Evolutionary conservation across 1,139 yeast species (phyloP).

Genomic region (Casaregolazyma lundiana): DNA sequence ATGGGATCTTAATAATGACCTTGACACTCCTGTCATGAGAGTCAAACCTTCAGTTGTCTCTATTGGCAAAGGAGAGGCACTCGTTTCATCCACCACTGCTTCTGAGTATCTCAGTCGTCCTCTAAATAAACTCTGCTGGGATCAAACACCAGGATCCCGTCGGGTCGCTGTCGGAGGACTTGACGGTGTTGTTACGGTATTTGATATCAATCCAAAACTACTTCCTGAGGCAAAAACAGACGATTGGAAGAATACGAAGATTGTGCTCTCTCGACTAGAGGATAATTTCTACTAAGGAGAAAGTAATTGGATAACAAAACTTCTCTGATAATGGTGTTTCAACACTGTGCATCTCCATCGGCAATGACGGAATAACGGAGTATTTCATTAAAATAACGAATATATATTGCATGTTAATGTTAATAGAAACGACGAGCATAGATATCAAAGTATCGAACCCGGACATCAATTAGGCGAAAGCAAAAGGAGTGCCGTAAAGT

Average conservation of each 20-base stretch:
- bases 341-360: too few species aligned
- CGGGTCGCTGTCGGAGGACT: slow-evolving; percentile 36
- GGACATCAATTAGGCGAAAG: too few species aligned
- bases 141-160: slow-evolving; percentile 19
- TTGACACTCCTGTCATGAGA: slow-evolving; percentile 40
- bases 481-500: slow-evolving; percentile 35
- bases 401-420: slow-evolving; percentile 9
- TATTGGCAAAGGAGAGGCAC: background rate
- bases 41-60: slow-evolving; percentile 19
- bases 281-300: background rate
- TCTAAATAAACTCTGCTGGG: slow-evolving; percentile 32
- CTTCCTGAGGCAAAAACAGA: slow-evolving; percentile 19
- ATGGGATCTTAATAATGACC: slow-evolving; percentile 47
- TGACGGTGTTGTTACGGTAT: slow-evolving; percentile 33
- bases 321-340: too few species aligned
- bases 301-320: background rate
- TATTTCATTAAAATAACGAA: background rate
- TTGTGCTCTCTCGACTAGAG: slow-evolving; percentile 14
- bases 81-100: slow-evolving; percentile 3
- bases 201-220: slow-evolving; percentile 26
- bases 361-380: background rate
- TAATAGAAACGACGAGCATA: background rate
- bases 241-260: slow-evolving; percentile 21
- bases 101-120: slow-evolving; percentile 18
- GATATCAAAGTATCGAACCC: background rate